Evolutionary conservation across 768 basidiomycete genomes (phyloP), one percentile per base, ranked within the genome.

Genomic region (Leccinum ochraceum): DNA sequence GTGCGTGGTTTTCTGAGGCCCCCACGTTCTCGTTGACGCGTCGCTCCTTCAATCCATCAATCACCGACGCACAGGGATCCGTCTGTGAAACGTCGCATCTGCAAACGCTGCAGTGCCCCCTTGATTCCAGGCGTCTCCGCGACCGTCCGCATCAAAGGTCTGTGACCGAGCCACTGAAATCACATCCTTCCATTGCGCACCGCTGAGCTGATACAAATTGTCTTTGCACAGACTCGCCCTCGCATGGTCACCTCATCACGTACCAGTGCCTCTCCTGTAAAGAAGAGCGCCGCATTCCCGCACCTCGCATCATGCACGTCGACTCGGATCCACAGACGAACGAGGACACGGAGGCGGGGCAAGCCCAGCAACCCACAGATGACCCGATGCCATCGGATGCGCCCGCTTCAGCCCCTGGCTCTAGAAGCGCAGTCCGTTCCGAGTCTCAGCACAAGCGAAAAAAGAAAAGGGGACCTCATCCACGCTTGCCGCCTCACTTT

Each of bases 1-100:
- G 93, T 94, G 42, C 48, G 83, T 93, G 39, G 83, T 75, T 6
- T 50, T 50, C 26, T 4, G 24, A 11, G 4, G 3, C 22, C 26
- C 28, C 28, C 14, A 46, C 2, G 3, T 30, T 30, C 30, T 30
- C 30, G 30, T 30, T 36, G 60, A 53, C 26, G 16, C 14, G 24
- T 36, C 16, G n/a, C 52, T 3, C 7, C 10, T n/a, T 16, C 20
- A 6, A 20, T 16, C 48, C 22, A 5, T n/a, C 53, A 6, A 28
- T 53, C 52, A 9, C 13, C n/a, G 30, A 34, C 16, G n/a, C 28
- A 49, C 63, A 94, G 93, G 66, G 93, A 95, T 70, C 92, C 93
- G 0, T 77, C 82, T 1, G 80, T 95, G n/a, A 95, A 95, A 71
- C 86, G 93, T 11, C 84, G 87, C 2, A 66, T 94, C 7, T 95